phyloP scores from a whole-genome alignment of 2,329 filamentous ascomycete genomes.

The Fulvia fulva region DNA sequence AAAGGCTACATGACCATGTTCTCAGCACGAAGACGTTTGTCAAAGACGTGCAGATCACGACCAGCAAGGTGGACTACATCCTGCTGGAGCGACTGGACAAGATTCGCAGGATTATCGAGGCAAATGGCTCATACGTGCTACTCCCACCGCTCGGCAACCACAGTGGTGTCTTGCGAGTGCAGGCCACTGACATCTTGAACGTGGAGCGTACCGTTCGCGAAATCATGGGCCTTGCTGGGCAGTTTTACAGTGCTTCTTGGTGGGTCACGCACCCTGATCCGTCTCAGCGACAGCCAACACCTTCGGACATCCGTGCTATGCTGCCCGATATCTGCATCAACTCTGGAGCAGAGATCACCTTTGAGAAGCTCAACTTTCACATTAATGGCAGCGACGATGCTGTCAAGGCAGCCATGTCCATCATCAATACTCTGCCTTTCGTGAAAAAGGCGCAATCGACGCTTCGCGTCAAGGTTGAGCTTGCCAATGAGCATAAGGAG shows the following conservation, averaged over 20 bases:
- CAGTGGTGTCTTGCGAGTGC: slow-evolving; percentile 79
- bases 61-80: slow-evolving; percentile 92
- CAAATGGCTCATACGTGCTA: slow-evolving; percentile 90
- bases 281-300: slow-evolving; percentile 56
- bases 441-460: slow-evolving; percentile 83
- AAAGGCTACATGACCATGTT: slow-evolving; percentile 83
- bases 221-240: slow-evolving; percentile 90
- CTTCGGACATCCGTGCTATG: slow-evolving; percentile 78
- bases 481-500: slow-evolving; percentile 98
- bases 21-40: slow-evolving; percentile 69
- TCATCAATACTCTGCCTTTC: slow-evolving; percentile 88
- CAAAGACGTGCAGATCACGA: slow-evolving; percentile 86
- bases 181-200: slow-evolving; percentile 88
- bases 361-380: slow-evolving; percentile 89
- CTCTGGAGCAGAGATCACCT: slow-evolving; percentile 89
- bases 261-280: slow-evolving; percentile 79
- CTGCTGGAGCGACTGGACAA: slow-evolving; percentile 88
- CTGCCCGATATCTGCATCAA: slow-evolving; percentile 94
- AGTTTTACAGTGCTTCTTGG: slow-evolving; percentile 97
- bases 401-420: slow-evolving; percentile 90
- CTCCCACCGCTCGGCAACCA: slow-evolving; percentile 85
- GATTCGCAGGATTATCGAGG: slow-evolving; percentile 95
- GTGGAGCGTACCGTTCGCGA: slow-evolving; percentile 93
- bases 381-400: slow-evolving; percentile 95
- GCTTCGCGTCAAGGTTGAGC: slow-evolving; percentile 95